Conservation (phyloP, 768 basidiomycete species). For the Hydnomerulius pinastri region DNA sequence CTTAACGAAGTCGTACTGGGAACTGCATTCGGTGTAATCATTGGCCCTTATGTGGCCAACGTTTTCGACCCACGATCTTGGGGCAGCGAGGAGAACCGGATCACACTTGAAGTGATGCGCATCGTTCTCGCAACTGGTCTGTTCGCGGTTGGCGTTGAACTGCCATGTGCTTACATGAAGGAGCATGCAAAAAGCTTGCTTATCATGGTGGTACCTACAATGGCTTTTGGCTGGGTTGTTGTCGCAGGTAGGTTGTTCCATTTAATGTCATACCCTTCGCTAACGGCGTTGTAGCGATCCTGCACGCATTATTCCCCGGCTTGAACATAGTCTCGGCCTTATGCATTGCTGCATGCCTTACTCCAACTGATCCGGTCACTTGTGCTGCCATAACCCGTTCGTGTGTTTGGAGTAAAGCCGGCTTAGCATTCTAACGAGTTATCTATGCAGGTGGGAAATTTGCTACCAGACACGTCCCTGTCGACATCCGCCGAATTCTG, state of each 20-base stretch:
- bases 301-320: slow-evolving; percentile 71
- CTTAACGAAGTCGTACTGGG: slow-evolving; percentile 95
- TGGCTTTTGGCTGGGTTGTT: slow-evolving; percentile 84
- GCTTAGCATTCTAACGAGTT: background rate
- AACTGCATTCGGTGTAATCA: slow-evolving; percentile 59
- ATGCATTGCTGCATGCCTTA: slow-evolving; percentile 86
- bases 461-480: slow-evolving; percentile 68
- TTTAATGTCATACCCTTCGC: background rate
- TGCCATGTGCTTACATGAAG: slow-evolving; percentile 82
- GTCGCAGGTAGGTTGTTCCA: slow-evolving; percentile 54
- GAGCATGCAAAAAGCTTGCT: slow-evolving; percentile 73
- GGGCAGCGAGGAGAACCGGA: slow-evolving; percentile 50
- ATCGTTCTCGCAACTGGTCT: slow-evolving; percentile 89
- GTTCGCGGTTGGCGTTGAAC: slow-evolving; percentile 94
- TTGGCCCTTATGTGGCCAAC: slow-evolving; percentile 72
- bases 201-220: slow-evolving; percentile 76
- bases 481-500: slow-evolving; percentile 76
- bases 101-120: slow-evolving; percentile 88
- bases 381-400: slow-evolving; percentile 78
- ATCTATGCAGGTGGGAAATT: slow-evolving; percentile 70
- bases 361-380: slow-evolving; percentile 94
- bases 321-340: slow-evolving; percentile 75
- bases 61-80: slow-evolving; percentile 80
- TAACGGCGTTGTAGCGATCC: slow-evolving; percentile 48
- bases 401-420: slow-evolving; percentile 15